Conservation (phyloP, 768 basidiomycete genomes). For the Leccinum broughii region DNA sequence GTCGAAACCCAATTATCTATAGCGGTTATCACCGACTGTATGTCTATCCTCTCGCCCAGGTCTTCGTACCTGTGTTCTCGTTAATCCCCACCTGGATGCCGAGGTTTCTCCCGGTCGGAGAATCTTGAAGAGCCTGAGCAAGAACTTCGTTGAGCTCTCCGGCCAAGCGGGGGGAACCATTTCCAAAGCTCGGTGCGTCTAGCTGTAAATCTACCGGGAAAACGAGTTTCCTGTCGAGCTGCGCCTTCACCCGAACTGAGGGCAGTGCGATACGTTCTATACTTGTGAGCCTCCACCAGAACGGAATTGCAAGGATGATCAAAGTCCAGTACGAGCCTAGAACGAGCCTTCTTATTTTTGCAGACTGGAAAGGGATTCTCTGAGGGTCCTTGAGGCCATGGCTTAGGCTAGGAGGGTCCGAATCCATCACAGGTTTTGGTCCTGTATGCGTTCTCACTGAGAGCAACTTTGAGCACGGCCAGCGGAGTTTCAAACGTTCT, state of each 20-base stretch:
- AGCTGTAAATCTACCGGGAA: slow-evolving; percentile 47
- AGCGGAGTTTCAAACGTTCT: slow-evolving; percentile 37
- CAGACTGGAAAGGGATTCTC: slow-evolving; percentile 52
- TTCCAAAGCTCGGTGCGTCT: slow-evolving; percentile 28
- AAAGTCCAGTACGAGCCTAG: slow-evolving; percentile 77
- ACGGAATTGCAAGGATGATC: slow-evolving; percentile 75
- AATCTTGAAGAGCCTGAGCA: slow-evolving; percentile 13
- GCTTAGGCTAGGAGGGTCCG: slow-evolving; percentile 11
- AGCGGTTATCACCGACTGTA: slow-evolving; percentile 9
- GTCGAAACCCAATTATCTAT: slow-evolving; percentile 13
- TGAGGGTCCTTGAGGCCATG: slow-evolving; percentile 45
- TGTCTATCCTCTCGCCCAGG: background rate
- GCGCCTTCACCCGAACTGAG: slow-evolving; percentile 51
- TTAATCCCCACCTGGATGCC: slow-evolving; percentile 35
- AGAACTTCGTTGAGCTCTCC: slow-evolving; percentile 31
- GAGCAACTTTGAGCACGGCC: slow-evolving; percentile 10
- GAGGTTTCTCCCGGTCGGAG: slow-evolving; percentile 46
- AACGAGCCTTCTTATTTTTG: slow-evolving; percentile 54
- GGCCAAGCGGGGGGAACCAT: slow-evolving; percentile 17
- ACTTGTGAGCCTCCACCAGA: slow-evolving; percentile 94
- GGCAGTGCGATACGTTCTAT: slow-evolving; percentile 83
- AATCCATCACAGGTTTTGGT: slow-evolving; percentile 25
- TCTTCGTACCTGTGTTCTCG: slow-evolving; percentile 37
- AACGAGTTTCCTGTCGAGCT: slow-evolving; percentile 44
- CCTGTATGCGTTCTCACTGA: slow-evolving; percentile 1